phyloP scores from a whole-genome alignment of 2,329 filamentous ascomycete genomes.

The Beauveria caledonica region DNA sequence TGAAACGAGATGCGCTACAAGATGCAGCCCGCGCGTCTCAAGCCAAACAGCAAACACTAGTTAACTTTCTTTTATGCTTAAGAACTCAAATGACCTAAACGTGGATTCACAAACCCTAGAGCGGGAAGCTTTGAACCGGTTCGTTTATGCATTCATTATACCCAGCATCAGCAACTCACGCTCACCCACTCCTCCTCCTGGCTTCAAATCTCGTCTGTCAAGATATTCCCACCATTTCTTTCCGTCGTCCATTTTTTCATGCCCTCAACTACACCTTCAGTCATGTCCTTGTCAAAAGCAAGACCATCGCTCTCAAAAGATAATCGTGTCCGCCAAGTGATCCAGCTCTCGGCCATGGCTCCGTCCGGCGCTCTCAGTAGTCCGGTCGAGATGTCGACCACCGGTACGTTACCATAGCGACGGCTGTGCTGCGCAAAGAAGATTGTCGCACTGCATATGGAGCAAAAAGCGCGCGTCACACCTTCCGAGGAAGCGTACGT shows the following conservation, averaged over 20 bases:
- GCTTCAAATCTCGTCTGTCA: slow-evolving; percentile 1
- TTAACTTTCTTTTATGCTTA: no score
- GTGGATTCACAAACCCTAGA: no score
- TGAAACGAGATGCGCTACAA: no score
- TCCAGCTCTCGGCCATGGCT: slow-evolving; percentile 35
- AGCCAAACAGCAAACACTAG: no score
- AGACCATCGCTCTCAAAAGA: slow-evolving; percentile 27
- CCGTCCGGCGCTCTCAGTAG: slow-evolving; percentile 37
- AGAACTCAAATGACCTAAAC: no score
- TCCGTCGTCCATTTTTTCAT: slow-evolving; percentile 29
- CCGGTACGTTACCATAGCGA: slow-evolving; percentile 21
- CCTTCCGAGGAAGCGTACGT: slow-evolving; percentile 31
- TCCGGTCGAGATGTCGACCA: slow-evolving; percentile 36
- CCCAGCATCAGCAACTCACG: no score
- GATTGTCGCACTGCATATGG: slow-evolving; percentile 36
- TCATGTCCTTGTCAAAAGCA: slow-evolving; percentile 29
- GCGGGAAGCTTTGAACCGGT: no score
- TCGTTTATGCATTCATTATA: no score
- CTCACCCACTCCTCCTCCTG: background rate
- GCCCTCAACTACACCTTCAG: slow-evolving; percentile 27
- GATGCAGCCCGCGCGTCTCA: no score
- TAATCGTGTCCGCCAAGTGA: slow-evolving; percentile 35
- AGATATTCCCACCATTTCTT: slow-evolving; percentile 25
- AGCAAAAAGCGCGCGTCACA: slow-evolving; percentile 36
- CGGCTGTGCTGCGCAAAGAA: slow-evolving; percentile 26